Evolutionary conservation across 371 early-diverging fungal genomes (phyloP), one percentile per base, ranked within the genome.

Genomic region (Mortierella sp.): DNA sequence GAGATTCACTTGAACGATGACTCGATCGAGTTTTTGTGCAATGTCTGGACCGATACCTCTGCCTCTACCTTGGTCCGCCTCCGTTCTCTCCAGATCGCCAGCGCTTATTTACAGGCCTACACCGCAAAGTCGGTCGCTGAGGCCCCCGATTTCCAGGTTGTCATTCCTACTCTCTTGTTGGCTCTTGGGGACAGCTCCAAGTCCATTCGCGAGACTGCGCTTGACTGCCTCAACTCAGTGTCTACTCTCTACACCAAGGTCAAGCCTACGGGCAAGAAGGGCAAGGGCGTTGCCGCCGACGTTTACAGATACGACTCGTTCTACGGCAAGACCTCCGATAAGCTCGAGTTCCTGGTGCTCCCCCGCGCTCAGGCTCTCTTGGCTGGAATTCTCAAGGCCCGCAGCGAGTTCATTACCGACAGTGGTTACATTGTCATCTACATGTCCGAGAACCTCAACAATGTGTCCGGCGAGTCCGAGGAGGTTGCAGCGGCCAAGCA

Each of bases 61-160:
- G 74, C 79, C 21, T 44, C 79, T 13, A 69, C 88, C 0, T 8
- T 89, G 72, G 89, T 91, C 26, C 89, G 90, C 48, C 88, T 93
- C 8, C 94, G 94, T 48, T 88, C 93, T 1, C 86, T 96, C 50
- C 92, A 95, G 76, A 89, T 95, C 28, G 91, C 94, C 46, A 88
- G 89, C 53, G 90, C 92, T 8, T 92, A 92, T 54, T 87, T 96
- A 34, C 72, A 83, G 6, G 90, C 91, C 3, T 90, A 91, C 74
- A 83, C 87, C 9, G 73, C 78, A 9, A 86, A 79, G 24, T 76
- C 83, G 10, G 77, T 75, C 1, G 46, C 79, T 28, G 74, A 86
- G 48, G 81, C 82, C 8, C 57, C 82, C 34, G 98, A 97, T 82
- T 96, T 92, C 88, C 98, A 98, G 88, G 89, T 96, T n/a, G 72